These are phyloP conservation scores for Tolypocladium cylindrosporum DNA, from an alignment of 2,329 filamentous ascomycete genomes.

Conservation along the genomic window DNA sequence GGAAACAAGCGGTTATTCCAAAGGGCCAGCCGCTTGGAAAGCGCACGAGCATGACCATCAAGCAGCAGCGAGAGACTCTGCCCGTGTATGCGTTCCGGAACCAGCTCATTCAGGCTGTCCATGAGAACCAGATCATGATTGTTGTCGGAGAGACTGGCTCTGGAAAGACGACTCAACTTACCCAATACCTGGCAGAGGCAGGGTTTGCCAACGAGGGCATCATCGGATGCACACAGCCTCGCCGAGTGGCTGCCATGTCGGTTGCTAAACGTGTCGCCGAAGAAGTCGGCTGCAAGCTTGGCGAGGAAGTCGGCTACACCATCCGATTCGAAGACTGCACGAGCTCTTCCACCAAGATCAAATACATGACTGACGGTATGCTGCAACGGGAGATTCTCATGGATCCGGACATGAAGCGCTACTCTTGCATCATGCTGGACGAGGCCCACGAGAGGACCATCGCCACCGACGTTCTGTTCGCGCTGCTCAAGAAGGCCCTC, in stretches of 20 bases:
- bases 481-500: slow-evolving; percentile 84
- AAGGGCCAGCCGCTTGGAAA: slow-evolving; percentile 77
- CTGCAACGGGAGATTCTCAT: slow-evolving; percentile 89
- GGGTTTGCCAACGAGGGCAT: slow-evolving; percentile 82
- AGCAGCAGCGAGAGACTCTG: slow-evolving; percentile 82
- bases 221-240: slow-evolving; percentile 93
- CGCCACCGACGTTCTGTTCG: slow-evolving; percentile 90
- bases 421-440: slow-evolving; percentile 96
- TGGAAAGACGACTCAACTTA: slow-evolving; percentile 93
- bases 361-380: slow-evolving; percentile 99
- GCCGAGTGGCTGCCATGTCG: slow-evolving; percentile 94
- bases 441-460: slow-evolving; percentile 97
- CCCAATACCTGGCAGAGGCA: slow-evolving; percentile 87
- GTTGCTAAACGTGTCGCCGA: slow-evolving; percentile 95
- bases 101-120: slow-evolving; percentile 78
- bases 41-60: slow-evolving; percentile 83
- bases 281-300: slow-evolving; percentile 85
- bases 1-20: slow-evolving; percentile 75
- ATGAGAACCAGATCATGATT: slow-evolving; percentile 82
- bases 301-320: slow-evolving; percentile 90
- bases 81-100: slow-evolving; percentile 84
- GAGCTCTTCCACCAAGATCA: slow-evolving; percentile 79
- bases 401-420: slow-evolving; percentile 79
- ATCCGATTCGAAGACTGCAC: slow-evolving; percentile 97
- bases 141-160: slow-evolving; percentile 96